Percentiles rank a stretch among this genome's conserved stretches.
Conservation (phyloP, 129 eudicot genomes). For the Pseudognaphalium luteoalbum region DNA sequence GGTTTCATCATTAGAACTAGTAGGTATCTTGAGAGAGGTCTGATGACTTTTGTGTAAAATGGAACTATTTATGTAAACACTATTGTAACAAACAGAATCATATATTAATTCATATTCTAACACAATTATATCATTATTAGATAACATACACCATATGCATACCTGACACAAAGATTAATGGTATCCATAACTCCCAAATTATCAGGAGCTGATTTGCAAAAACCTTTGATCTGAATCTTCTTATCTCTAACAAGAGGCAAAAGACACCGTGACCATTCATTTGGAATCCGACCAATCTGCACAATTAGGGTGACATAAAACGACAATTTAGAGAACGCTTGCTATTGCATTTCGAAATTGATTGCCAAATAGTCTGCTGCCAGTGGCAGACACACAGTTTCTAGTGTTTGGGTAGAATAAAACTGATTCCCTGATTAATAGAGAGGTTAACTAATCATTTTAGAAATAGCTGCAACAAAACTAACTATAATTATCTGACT, state of each 20-base stretch:
- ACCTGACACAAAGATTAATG: conserved; percentile 72
- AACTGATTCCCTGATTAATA: not conserved
- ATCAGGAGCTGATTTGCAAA: conserved; percentile 83
- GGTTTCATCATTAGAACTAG: conserved; percentile 59
- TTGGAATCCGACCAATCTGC: conserved; percentile 97
- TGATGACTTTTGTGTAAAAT: conserved; percentile 71
- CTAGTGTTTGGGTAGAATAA: not conserved
- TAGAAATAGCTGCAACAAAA: not conserved
- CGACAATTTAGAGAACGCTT: not conserved
- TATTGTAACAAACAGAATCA: conserved; percentile 31
- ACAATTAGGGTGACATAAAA: conserved; percentile 1
- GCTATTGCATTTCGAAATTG: not conserved
- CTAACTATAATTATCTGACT: not conserved
- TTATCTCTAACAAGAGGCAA: conserved; percentile 91
- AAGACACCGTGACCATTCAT: conserved; percentile 93
- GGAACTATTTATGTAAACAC: conserved; percentile 83
- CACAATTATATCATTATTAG: conserved; percentile 12
- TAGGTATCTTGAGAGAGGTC: conserved; percentile 62
- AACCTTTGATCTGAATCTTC: conserved; percentile 68
- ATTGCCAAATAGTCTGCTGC: not conserved
- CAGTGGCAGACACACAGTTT: not conserved
- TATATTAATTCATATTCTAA: not conserved
- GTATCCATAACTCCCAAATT: conserved; percentile 81
- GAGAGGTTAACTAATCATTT: not conserved
- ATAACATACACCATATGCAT: conserved; percentile 24